Evolutionary conservation across 805 yeast genomes (phyloP), one percentile per base, ranked within the genome.

Genomic region (Saturnispora serradocipensis): DNA sequence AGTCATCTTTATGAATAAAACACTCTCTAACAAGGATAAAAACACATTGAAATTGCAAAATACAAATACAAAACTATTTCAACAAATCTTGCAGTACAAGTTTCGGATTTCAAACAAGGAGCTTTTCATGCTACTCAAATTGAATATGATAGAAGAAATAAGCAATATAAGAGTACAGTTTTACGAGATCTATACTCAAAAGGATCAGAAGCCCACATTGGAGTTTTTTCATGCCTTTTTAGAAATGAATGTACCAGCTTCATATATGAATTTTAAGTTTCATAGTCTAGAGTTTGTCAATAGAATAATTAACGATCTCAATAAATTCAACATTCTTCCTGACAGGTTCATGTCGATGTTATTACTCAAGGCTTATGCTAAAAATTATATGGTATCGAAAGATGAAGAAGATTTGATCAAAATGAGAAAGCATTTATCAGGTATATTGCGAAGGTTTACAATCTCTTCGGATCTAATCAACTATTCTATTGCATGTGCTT

Each of bases 71-170:
- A 8, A 36, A 5, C 20, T 56, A 4, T 40, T 56, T 20, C 34
- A 24, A 6, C 55, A 53, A 15, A n/a, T 56, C 7, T 45, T 48
- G 35, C 16, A 28, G 1, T 43, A 45, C 2, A 34, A 48, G 4
- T 43, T 53, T 18, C 46, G 45, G 9, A 18, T 52, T 9, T 52
- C 56, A 5, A 54, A 48, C 27, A 53, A 50, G 34, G 58, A 56
- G 25, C 20, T 56, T 13, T 56, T 56, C 30, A 39, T 47, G 13
- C 9, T 56, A 36, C 36, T 56, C 18, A 50, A 52, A 16, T 46
- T 51, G 25, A 45, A 56, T 3, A 47, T 32, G 25, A 20, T 44
- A 3, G 24, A 35, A 7, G 34, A 43, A 36, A 27, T 38, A 18
- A 34, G 16, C 20, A 38, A 43, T 8, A 50, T 50, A 8, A 38